Conservation (phyloP, 176 grass and related monocot genomes). For the Lolium multiflorum region DNA sequence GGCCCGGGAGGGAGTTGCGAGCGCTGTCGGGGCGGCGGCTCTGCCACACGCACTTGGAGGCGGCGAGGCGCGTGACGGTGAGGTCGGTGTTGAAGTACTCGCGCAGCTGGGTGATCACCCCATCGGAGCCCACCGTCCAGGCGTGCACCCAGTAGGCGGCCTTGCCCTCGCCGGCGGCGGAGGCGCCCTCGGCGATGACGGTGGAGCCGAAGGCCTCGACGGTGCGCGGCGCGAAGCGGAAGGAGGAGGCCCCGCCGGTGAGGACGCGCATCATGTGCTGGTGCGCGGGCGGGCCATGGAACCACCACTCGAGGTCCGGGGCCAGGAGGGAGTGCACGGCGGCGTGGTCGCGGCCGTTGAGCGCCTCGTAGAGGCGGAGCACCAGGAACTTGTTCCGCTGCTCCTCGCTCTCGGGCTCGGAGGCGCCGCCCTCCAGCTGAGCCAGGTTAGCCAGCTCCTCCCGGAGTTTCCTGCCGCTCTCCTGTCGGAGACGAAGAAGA, state of each 20-base stretch:
- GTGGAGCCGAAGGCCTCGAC: constrained; percentile 71
- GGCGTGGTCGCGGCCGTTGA: constrained; percentile 58
- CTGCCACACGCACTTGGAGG: constrained; percentile 60
- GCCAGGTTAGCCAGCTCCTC: constrained; percentile 50
- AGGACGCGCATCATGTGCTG: constrained; percentile 95
- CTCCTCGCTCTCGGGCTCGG: constrained; percentile 45
- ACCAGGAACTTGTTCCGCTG: constrained; percentile 68
- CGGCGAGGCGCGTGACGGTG: constrained; percentile 76
- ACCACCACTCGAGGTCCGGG: constrained; percentile 94
- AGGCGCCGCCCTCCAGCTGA: constrained; percentile 35
- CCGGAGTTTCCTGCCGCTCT: neutral
- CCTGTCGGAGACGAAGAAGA: constrained; percentile 15
- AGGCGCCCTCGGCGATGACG: constrained; percentile 70
- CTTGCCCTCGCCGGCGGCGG: neutral
- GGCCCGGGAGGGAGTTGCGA: constrained; percentile 60
- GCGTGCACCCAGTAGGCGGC: constrained; percentile 79
- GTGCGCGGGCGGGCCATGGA: constrained; percentile 85
- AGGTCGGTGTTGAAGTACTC: constrained; percentile 96
- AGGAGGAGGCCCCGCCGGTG: constrained; percentile 53
- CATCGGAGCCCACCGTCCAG: constrained; percentile 74
- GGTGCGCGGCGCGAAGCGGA: constrained; percentile 55
- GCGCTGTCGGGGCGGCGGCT: constrained; percentile 56
- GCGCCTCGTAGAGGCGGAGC: constrained; percentile 75
- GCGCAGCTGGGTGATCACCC: constrained; percentile 82
- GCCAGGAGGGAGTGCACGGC: constrained; percentile 63